Conservation (phyloP, 305 asterid genomes). For the Salvia sclarea region DNA sequence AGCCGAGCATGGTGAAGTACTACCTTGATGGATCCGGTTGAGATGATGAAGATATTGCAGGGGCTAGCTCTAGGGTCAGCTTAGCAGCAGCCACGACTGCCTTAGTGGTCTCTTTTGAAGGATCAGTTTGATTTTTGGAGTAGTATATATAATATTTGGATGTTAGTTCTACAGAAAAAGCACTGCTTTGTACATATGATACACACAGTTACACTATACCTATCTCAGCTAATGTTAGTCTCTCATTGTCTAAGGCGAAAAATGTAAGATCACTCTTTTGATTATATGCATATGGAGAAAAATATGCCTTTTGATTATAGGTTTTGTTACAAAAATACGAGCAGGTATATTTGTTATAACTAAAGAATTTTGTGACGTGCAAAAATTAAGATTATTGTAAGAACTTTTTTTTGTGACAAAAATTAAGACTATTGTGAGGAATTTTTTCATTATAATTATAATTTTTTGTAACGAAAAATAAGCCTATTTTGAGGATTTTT, state of each 20-base stretch:
- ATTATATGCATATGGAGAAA: too few relatives aligned
- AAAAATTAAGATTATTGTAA: too few relatives aligned
- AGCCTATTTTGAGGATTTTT: too few relatives aligned
- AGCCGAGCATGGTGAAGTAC: constrained; percentile 83
- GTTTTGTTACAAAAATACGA: too few relatives aligned
- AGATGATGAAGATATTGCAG: constrained; percentile 64
- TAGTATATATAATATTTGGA: too few relatives aligned
- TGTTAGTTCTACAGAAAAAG: background rate
- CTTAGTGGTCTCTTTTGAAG: constrained; percentile 45
- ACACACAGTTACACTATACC: background rate
- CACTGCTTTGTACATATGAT: constrained; percentile 36
- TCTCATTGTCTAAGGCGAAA: background rate
- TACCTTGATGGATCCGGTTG: constrained; percentile 74
- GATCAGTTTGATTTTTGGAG: constrained; percentile 28
- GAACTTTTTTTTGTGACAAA: too few relatives aligned
- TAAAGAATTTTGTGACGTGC: too few relatives aligned
- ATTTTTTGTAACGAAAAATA: too few relatives aligned
- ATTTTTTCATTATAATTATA: too few relatives aligned
- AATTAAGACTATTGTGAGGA: too few relatives aligned
- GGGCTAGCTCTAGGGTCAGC: constrained; percentile 50
- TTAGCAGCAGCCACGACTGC: constrained; percentile 35
- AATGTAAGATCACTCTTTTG: constrained; percentile 21
- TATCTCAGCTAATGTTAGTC: constrained; percentile 17
- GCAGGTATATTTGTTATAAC: too few relatives aligned
- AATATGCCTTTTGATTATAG: too few relatives aligned